Base-by-base conservation (phyloP, 2,329 filamentous ascomycete species). In the Venturia oleaginea region DNA sequence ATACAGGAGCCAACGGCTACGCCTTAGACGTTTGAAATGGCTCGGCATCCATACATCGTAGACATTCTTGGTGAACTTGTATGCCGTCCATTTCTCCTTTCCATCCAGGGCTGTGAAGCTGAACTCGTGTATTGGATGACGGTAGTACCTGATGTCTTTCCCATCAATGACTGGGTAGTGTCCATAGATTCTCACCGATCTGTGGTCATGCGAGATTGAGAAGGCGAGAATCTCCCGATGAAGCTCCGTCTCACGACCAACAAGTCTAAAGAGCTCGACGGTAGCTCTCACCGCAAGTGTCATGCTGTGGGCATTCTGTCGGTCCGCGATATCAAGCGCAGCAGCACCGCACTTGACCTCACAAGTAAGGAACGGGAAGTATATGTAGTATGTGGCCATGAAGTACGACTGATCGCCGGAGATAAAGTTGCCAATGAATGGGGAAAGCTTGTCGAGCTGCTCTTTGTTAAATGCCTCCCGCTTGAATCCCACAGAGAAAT, bases 341-440 rank as follows among this genome's bases (percentile, higher is more conserved):
- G 67, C 71, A 34, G 70, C 69, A 54, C 77, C 74, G 66, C 75
- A 79, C 69, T 81, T 81, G 0, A 81, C 78, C 68, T 83, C 77
- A 68, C 75, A 79, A 0, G 76, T 76, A 0, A 83, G 71, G 67
- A 82, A 83, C 2, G 79, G 79, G 67, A 83, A 81, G 71, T 77
- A 79, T 72, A 82, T 80, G 5, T 76, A 70, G 63, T 74, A 77
- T 13, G 77, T 82, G 10, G 68, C 76, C 72, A 79, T 77, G 63
- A 81, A 80, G 66, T 70, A 75, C 24, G 75, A 81, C 61, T 69
- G 68, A 64, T 77, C 72, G 17, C 71, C 70, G 37, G 61, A 46
- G 32, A 73, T 51, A 10, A 71, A 70, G 40, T 77, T 68, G 40
- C 69, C 67, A 59, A 71, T 61, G 42, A 69, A 68, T 22, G 67